phyloP scores from a whole-genome alignment of 148 eudicot species.

The Nepenthes gracilis region DNA sequence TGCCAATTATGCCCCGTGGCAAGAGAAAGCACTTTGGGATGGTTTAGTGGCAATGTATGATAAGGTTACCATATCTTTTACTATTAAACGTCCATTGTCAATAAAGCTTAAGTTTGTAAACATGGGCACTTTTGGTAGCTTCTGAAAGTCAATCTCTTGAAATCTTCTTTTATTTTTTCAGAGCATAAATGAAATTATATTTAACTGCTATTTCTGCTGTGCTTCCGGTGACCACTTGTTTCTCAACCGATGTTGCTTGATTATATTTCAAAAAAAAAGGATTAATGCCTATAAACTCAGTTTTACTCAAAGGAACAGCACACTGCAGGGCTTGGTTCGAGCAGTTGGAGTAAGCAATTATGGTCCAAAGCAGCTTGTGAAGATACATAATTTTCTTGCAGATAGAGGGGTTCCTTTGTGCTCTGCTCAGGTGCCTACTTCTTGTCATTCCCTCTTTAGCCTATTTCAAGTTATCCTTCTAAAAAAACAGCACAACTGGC shows the following conservation, averaged over 20 bases:
- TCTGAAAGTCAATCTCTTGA: neutral
- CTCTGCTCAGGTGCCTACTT: conserved; percentile 73
- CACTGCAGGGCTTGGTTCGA: conserved; percentile 76
- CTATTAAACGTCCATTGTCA: neutral
- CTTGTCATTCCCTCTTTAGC: neutral
- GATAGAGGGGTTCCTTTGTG: conserved; percentile 78
- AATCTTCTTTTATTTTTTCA: neutral
- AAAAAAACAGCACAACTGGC: neutral
- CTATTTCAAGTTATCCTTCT: neutral
- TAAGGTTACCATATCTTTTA: conserved; percentile 44
- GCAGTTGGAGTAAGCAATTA: conserved; percentile 98
- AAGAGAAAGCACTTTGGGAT: conserved; percentile 94
- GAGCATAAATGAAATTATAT: too few relatives aligned
- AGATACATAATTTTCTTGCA: conserved; percentile 62
- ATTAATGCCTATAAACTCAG: too few relatives aligned
- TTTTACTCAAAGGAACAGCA: neutral
- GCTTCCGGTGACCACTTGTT: neutral
- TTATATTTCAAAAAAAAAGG: too few relatives aligned
- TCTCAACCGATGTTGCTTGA: neutral
- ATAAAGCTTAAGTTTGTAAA: neutral
- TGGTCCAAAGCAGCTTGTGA: conserved; percentile 88
- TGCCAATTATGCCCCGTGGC: conserved; percentile 90
- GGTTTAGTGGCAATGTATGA: conserved; percentile 99
- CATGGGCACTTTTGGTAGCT: neutral
- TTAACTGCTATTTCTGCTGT: too few relatives aligned